Evolutionary conservation across 2,329 filamentous ascomycete species (phyloP), one percentile per base, ranked within the genome.

Genomic region (Fusarium nematophilum): DNA sequence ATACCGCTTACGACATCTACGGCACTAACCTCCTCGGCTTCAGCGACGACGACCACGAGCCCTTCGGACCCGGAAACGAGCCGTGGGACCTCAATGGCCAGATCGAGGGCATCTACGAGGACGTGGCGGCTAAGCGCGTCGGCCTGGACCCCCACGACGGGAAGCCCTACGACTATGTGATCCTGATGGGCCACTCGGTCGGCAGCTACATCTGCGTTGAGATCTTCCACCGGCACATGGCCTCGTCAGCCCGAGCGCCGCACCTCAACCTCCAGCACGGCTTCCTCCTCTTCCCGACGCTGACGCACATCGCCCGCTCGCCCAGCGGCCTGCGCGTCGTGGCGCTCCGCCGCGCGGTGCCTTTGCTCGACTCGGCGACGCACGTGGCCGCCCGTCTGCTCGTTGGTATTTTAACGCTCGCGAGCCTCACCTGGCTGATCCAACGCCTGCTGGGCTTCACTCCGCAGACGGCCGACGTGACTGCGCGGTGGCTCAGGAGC

Each of bases 161-260:
- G 29, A 66, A 72, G 39, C 71, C 75, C 0, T 87, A 84, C 61
- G 80, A 86, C 68, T 79, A 79, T 43, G 83, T 92, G 14, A 79
- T 92, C 7, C 75, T 93, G 13, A 83, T 90, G 43, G 90, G 90
- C 4, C 90, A 93, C 73, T 92, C 89, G 0, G 88, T 93, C 1
- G 90, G 90, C 18, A 79, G 86, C 9, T 93, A 90, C 70, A 88
- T 93, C 15, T 77, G 83, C 3, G 83, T 92, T 60, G 89, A 93
- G 71, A 75, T 90, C 25, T 83, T 91, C 40, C 79, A 86, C 57
- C 79, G 85, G 9, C 82, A 87, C 58, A 75, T 80, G 29, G 76
- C 77, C 30, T 64, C 75, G 31, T 68, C 71, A 0, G 56, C 62
- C 10, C 51, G 68, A 10, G 72, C 72, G 1, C 73, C 76, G n/a